Base-by-base conservation (phyloP, 2,329 filamentous ascomycete species). In the Thielaviopsis populi region DNA sequence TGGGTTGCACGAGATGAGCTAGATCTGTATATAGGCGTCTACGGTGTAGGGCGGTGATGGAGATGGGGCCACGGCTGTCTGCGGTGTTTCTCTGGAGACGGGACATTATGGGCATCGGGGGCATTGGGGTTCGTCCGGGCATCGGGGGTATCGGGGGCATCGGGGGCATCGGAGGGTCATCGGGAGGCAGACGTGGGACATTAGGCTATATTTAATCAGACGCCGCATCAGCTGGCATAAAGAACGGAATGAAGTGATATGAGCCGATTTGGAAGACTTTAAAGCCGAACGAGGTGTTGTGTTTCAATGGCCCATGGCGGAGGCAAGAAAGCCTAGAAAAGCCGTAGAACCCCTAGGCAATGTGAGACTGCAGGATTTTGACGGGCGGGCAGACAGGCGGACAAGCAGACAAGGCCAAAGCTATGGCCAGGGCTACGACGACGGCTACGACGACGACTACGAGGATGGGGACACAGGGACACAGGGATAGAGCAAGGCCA, bases 321-420 rank as follows among this genome's bases (percentile, higher is more conserved):
- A 50, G 24, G 8, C 19, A 50, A 50, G 8, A 22, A 50, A 22
- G 24, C 13, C 19, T 15, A 50, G 46, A 50, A 50, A 24, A 50
- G 24, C 46, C 33, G 8, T 10, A 8, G 33, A 10, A 50, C 11
- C 46, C 46, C 46, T 24, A 8, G 33, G 33, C 33, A 1, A 37
- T 27, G 46, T 50, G 46, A 7, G 46, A 50, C 46, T 50, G 30
- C 17, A 56, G 53, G 53, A 56, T 56, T 46, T 56, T 56, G 53
- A 56, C 53, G 53, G 53, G 53, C 8, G 53, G 53, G 53, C 53
- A 56, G 30, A n/a, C n/a, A n/a, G 53, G 37, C 53, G 53, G 53
- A 27, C 8, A 27, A 27, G 53, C 53, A 56, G 30, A 33, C 15
- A 17, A 54, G 50, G 50, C 24, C 53, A 56, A 33, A 27, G 30